Conservation (phyloP, 148 eudicot species). For the Vaccinium corymbosum region DNA sequence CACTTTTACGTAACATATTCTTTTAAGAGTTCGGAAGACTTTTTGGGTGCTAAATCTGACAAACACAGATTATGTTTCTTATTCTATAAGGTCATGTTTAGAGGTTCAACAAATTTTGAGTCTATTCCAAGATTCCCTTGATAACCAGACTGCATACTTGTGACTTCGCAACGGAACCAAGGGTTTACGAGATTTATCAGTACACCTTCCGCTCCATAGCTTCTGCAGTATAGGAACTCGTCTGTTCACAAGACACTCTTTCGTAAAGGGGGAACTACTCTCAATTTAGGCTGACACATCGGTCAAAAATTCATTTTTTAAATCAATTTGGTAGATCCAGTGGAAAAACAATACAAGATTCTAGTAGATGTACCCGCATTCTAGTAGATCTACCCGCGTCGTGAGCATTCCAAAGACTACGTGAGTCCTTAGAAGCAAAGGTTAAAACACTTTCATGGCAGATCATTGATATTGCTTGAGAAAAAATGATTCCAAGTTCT, state of each 20-base stretch:
- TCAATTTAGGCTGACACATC: too few species aligned
- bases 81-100: neutral
- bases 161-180: neutral
- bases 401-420: neutral
- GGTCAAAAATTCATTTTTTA: neutral
- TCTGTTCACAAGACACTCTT: too few species aligned
- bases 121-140: neutral
- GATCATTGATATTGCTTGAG: neutral
- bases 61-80: neutral
- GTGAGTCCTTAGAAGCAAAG: neutral
- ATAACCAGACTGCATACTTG: neutral
- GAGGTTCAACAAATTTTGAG: neutral
- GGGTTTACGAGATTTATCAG: too few species aligned
- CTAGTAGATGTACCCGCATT: neutral
- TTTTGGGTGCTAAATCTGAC: neutral
- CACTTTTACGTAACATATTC: too few species aligned
- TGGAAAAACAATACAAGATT: neutral
- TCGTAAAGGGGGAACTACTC: too few species aligned
- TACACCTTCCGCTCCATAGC: too few species aligned
- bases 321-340: neutral
- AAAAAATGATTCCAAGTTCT: too few species aligned
- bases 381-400: neutral
- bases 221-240: too few species aligned
- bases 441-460: neutral
- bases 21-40: neutral